Evolutionary conservation across 2,329 filamentous ascomycete genomes (phyloP), one percentile per base, ranked within the genome.

Genomic region (Cercospora berteroae): DNA sequence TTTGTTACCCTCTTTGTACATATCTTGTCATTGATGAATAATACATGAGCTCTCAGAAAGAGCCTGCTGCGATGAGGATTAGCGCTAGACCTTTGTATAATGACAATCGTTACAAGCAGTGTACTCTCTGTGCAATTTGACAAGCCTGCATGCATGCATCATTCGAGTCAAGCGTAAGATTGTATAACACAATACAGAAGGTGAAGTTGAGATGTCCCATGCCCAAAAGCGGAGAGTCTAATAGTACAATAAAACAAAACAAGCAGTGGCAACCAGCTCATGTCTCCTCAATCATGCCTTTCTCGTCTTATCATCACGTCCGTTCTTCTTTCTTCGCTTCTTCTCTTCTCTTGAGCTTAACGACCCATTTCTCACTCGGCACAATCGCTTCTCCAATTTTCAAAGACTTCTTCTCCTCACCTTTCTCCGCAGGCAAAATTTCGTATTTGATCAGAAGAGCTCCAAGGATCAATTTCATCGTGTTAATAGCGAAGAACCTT

Each of bases 381-480:
- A 68, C 31, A 16, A 48, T 50, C 7, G 56, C 20, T n/a, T 62
- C 63, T 13, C 66, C 66, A 25, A 65, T 60, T 18, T 50, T 29
- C 10, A 18, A 23, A 8, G 58, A 31, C 33, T 66, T 58, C 42
- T 56, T 63, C 42, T 61, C 55, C 57, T 66, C 56, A 7, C 44
- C 20, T 50, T 50, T 50, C 23, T 48, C 42, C 16, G 66, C 56
- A 13, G 64, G 60, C 33, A 63, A n/a, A 12, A 72, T 57, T 5
- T 83, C 81, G 69, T 81, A 81, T 31, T 76, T 78, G 0, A 82
- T 77, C 58, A 83, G 63, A 0, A 80, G 71, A 52, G 79, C 70
- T 2, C 78, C 78, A 18, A 83, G 70, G 4, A 82, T 78, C 70
- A 82, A 72, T 73, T 83, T 83, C 72, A 83, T 80, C 76, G 82